Evolutionary conservation across 139 green algal genomes (phyloP).

Genomic region (Trebouxia sp.): DNA sequence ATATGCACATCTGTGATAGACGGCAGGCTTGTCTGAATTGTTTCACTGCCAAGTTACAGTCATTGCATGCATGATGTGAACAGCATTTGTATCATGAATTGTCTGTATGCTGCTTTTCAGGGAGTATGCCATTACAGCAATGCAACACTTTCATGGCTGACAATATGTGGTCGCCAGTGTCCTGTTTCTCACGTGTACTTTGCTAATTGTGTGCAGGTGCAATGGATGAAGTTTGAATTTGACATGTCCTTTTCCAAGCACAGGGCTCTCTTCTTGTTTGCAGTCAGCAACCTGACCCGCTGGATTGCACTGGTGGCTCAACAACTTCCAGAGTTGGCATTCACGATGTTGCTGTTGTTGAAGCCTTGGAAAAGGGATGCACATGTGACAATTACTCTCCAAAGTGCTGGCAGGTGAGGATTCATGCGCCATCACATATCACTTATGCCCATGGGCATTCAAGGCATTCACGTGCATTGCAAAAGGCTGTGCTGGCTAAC

Average conservation of each 20-base stretch:
- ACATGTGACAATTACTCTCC: conserved; percentile 12
- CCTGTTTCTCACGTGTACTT: too few relatives aligned
- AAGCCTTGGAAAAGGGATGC: not conserved
- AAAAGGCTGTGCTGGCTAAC: too few relatives aligned
- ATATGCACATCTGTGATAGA: not conserved
- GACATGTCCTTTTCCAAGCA: conserved; percentile 19
- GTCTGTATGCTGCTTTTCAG: not conserved
- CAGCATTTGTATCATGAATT: conserved; percentile 7
- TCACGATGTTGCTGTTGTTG: conserved; percentile 16
- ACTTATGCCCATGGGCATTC: not conserved
- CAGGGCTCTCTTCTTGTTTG: conserved; percentile 15
- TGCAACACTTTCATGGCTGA: conserved; percentile 8
- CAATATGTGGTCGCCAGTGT: too few relatives aligned
- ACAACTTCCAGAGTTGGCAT: conserved; percentile 18
- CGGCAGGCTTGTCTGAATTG: conserved; percentile 10
- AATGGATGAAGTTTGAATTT: conserved; percentile 20
- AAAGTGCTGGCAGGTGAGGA: conserved; percentile 12
- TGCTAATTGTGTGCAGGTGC: not conserved
- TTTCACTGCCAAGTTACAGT: not conserved
- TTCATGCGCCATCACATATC: not conserved
- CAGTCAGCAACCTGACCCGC: conserved; percentile 6
- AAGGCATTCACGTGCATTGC: not conserved
- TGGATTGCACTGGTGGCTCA: conserved; percentile 12
- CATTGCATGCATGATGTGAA: not conserved
- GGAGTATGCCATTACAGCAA: not conserved